phyloP scores from a whole-genome alignment of 768 basidiomycete genomes.

The Mycena haematopus region DNA sequence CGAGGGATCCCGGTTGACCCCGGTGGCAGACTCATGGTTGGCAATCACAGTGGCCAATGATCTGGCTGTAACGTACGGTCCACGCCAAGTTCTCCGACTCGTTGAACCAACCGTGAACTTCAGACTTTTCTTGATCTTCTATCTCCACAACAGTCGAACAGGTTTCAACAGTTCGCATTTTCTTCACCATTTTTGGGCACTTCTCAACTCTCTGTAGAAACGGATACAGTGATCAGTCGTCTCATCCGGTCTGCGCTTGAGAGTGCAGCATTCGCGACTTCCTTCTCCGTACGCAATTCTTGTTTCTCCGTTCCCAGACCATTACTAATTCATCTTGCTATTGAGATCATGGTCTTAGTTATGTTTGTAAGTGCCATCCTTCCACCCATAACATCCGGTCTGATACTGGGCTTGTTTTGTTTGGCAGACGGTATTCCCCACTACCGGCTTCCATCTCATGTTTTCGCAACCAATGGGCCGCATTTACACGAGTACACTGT shows the following conservation, averaged over 20 bases:
- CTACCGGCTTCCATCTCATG: conserved; percentile 1
- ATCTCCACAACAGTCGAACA: not conserved
- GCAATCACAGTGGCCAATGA: not conserved
- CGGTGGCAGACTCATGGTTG: not conserved
- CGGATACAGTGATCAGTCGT: not conserved
- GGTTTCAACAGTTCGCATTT: not conserved
- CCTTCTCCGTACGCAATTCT: not conserved
- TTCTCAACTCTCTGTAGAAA: not conserved
- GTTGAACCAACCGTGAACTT: too few relatives aligned
- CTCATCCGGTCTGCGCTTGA: not conserved
- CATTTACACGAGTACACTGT: not conserved
- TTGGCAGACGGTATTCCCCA: not conserved
- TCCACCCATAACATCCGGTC: not conserved
- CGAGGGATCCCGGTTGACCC: not conserved
- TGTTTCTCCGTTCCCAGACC: not conserved
- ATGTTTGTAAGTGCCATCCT: not conserved
- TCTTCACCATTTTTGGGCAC: not conserved
- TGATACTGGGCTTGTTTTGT: not conserved
- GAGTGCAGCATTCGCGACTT: not conserved
- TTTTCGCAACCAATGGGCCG: conserved; percentile 3
- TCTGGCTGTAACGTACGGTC: not conserved
- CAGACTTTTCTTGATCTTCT: not conserved
- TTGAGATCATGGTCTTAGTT: not conserved
- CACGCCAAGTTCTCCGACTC: too few relatives aligned
- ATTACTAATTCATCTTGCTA: not conserved